Evolutionary conservation across 2,329 filamentous ascomycete species (phyloP).

Genomic region (Hymenoscyphus salicellus): DNA sequence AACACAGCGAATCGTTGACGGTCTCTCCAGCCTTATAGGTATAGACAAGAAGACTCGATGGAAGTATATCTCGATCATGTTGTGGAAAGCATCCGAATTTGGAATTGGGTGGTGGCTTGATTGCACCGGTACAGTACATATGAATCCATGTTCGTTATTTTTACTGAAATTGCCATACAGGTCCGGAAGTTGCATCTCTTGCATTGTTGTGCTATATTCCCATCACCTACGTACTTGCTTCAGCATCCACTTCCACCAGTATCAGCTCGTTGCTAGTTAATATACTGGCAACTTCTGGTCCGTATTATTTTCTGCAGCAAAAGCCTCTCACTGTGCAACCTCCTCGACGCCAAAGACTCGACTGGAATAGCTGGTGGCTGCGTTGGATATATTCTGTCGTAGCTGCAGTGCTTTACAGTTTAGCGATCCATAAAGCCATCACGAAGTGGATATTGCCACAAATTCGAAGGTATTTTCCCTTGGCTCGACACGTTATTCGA

Average conservation of each 20-base stretch:
- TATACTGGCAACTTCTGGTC: slow-evolving; percentile 8
- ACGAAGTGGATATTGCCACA: slow-evolving; percentile 6
- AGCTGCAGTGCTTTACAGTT: slow-evolving; percentile 6
- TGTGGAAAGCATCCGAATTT: slow-evolving; percentile 7
- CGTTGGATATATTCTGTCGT: slow-evolving; percentile 5
- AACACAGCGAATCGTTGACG: slow-evolving; percentile 4
- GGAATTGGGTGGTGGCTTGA: slow-evolving; percentile 8
- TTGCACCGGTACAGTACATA: slow-evolving; percentile 7
- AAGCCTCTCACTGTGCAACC: slow-evolving; percentile 5
- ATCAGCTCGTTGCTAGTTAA: slow-evolving; percentile 8
- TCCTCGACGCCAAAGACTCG: slow-evolving; percentile 3
- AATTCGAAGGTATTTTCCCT: slow-evolving; percentile 5
- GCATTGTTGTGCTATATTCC: slow-evolving; percentile 9
- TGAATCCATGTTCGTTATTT: not conserved
- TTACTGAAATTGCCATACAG: slow-evolving; percentile 5
- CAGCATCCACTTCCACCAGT: slow-evolving; percentile 5
- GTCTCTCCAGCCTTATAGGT: slow-evolving; percentile 7
- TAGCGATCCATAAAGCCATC: slow-evolving; percentile 5
- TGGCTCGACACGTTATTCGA: slow-evolving; percentile 7
- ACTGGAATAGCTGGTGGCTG: slow-evolving; percentile 5
- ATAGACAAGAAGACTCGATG: slow-evolving; percentile 6
- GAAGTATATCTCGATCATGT: slow-evolving; percentile 8
- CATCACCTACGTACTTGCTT: slow-evolving; percentile 7
- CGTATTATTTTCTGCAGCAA: slow-evolving; percentile 8
- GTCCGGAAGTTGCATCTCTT: slow-evolving; percentile 6